Base-by-base conservation (phyloP, 768 basidiomycete genomes). In the Rhodotorula diobovata region DNA sequence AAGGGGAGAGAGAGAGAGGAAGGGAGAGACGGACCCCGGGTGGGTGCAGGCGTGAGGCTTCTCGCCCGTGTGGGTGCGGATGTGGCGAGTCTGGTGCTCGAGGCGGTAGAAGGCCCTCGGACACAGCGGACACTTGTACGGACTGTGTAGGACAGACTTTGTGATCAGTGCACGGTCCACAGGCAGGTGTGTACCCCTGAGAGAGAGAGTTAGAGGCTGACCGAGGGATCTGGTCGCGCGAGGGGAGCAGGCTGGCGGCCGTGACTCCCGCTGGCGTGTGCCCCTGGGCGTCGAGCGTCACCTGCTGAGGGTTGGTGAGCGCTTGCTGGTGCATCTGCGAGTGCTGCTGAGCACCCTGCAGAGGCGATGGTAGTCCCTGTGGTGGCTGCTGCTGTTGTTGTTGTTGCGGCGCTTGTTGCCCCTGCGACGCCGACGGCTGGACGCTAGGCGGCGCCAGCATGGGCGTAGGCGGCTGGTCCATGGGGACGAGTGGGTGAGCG, bases 41-140 rank as follows among this genome's bases (percentile, higher is more conserved):
- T 88, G 91, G 3, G 87, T 88, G 85, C 95, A 99, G 32, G 87
- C 85, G 77, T 97, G 97, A 5, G 95, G 95, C 77, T 96, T 97
- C 82, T 99, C 95, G 78, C 95, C 95, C 0, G 95, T 99, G 81
- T 99, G 95, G 0, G 94, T 99, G 70, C 95, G 89, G 65, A 97
- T 96, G 79, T 99, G 95, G 72, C 95, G 89, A 30, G 95, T 99
- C 91, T 98, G 80, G 62, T 99, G 95, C 80, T 99, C 95, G 34
- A 98, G 86, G 67, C 95, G 85, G 78, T 90, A 93, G 81, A 99
- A 99, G 1, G 95, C 93, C n/a, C 93, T 85, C 37, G 91, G 91
- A 79, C 95, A 99, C 41, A 91, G 85, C 5, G 95, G 95, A 80
- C 95, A 99, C 80, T 97, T 98, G 87, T 97, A 99, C 0, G 95